phyloP scores from a whole-genome alignment of 2,329 filamentous ascomycete genomes.

The Mycosphaerella sp. region DNA sequence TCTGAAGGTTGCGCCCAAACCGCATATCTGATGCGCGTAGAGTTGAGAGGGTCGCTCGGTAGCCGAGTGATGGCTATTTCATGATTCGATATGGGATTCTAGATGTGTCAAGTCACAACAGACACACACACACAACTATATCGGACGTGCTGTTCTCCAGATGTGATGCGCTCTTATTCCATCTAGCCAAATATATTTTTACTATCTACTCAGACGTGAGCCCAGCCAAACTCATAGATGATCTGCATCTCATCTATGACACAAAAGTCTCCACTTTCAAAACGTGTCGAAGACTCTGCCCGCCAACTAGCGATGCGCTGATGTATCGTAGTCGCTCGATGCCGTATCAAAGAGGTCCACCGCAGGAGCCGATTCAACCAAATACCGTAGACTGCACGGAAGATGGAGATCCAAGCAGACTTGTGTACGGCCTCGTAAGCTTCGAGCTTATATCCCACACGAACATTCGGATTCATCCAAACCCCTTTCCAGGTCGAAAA shows the following conservation, averaged over 20 bases:
- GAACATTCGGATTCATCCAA: constrained; percentile 62
- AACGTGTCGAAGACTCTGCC: constrained; percentile 22
- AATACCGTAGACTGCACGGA: constrained; percentile 47
- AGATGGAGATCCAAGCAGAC: constrained; percentile 25
- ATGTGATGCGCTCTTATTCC: neutral
- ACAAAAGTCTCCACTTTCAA: constrained; percentile 30
- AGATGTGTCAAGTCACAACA: neutral
- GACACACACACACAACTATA: too few relatives aligned
- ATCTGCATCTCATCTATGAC: constrained; percentile 30
- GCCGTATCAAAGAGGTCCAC: constrained; percentile 36
- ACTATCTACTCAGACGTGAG: constrained; percentile 21
- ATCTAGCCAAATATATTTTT: neutral
- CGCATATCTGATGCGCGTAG: too few relatives aligned
- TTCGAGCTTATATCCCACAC: constrained; percentile 55
- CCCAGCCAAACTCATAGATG: constrained; percentile 26
- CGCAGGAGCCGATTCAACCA: constrained; percentile 54
- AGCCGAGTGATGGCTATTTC: neutral
- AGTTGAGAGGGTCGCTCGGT: too few relatives aligned
- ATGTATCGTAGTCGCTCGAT: constrained; percentile 29
- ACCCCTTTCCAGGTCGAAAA: constrained; percentile 50
- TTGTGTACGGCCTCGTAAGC: constrained; percentile 48
- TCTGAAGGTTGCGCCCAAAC: too few relatives aligned
- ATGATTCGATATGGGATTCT: neutral
- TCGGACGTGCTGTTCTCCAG: neutral
- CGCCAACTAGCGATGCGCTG: constrained; percentile 17